Evolutionary conservation across 2,329 filamentous ascomycete genomes (phyloP).

Genomic region (Helicocarpus griseus): DNA sequence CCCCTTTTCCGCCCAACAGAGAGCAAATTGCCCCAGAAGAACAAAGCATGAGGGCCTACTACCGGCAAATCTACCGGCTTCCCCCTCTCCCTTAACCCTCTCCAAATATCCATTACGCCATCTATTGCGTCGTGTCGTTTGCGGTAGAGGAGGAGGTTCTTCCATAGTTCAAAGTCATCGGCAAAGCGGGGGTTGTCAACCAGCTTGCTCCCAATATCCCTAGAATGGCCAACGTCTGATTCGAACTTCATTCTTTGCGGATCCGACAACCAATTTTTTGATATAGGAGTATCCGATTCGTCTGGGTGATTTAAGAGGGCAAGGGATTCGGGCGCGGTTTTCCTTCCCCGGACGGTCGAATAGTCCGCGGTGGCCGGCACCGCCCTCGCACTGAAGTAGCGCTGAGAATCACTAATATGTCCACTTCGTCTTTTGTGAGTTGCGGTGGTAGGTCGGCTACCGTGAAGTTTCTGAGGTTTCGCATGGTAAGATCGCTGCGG

Average conservation of each 20-base stretch:
- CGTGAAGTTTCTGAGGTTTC: neutral
- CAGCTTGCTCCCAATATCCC: slow-evolving; percentile 27
- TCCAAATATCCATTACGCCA: slow-evolving; percentile 34
- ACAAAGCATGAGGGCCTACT: slow-evolving; percentile 26
- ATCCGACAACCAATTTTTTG: slow-evolving; percentile 10
- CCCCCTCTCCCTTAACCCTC: slow-evolving; percentile 25
- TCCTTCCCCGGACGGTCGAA: neutral
- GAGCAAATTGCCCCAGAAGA: slow-evolving; percentile 34
- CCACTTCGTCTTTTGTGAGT: neutral
- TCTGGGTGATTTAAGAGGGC: slow-evolving; percentile 10
- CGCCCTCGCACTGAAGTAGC: neutral
- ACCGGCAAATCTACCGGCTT: slow-evolving; percentile 26
- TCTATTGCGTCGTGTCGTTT: slow-evolving; percentile 34
- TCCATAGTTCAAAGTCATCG: slow-evolving; percentile 35
- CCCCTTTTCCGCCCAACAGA: slow-evolving; percentile 25
- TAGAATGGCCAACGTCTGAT: slow-evolving; percentile 30
- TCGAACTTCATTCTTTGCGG: slow-evolving; percentile 31
- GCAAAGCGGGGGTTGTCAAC: slow-evolving; percentile 25
- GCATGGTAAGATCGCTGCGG: neutral
- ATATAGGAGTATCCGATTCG: slow-evolving; percentile 4
- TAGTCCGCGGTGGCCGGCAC: neutral
- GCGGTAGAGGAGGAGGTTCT: slow-evolving; percentile 34
- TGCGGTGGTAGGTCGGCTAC: neutral
- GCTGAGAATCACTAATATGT: neutral
- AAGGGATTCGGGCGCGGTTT: neutral